phyloP scores from a whole-genome alignment of 208 protist species.

The Angomonas desouzai region DNA sequence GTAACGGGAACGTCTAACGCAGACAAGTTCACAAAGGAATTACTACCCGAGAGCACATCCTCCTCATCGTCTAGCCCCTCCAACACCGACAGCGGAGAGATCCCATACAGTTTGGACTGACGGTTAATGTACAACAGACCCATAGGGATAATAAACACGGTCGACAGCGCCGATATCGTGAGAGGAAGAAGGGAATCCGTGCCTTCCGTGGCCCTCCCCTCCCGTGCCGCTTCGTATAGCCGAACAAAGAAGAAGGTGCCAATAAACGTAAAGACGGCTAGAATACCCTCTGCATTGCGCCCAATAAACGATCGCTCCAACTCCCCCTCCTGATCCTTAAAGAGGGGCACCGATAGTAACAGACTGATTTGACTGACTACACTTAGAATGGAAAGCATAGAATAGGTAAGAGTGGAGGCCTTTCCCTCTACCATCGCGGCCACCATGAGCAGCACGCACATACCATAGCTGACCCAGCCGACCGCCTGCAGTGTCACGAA shows the following conservation, averaged over 20 bases:
- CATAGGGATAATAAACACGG: constrained; percentile 53
- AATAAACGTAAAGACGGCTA: constrained; percentile 48
- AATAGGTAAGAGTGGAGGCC: constrained; percentile 29
- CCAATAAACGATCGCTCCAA: constrained; percentile 30
- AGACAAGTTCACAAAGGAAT: not conserved
- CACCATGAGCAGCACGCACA: constrained; percentile 34
- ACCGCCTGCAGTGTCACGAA: constrained; percentile 56
- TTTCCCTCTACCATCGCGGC: constrained; percentile 36
- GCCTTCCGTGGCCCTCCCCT: constrained; percentile 21
- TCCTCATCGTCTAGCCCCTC: constrained; percentile 21
- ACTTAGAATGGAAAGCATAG: constrained; percentile 35
- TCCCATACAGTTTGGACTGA: constrained; percentile 40
- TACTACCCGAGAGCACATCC: constrained; percentile 17
- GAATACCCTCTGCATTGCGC: constrained; percentile 63
- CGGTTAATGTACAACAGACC: constrained; percentile 67
- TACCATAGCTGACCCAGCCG: constrained; percentile 54
- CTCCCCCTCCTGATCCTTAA: constrained; percentile 31
- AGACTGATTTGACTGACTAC: constrained; percentile 44
- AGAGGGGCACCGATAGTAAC: constrained; percentile 40
- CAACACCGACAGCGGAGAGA: constrained; percentile 28
- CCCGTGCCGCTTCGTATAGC: constrained; percentile 33
- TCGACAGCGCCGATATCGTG: constrained; percentile 44
- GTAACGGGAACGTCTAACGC: not conserved
- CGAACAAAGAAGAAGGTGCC: constrained; percentile 56
- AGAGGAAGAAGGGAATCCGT: constrained; percentile 42